These are phyloP conservation scores for Cyclotella kingstonii DNA, from an alignment of 108 stramenopile genomes.

Conservation along the genomic window DNA sequence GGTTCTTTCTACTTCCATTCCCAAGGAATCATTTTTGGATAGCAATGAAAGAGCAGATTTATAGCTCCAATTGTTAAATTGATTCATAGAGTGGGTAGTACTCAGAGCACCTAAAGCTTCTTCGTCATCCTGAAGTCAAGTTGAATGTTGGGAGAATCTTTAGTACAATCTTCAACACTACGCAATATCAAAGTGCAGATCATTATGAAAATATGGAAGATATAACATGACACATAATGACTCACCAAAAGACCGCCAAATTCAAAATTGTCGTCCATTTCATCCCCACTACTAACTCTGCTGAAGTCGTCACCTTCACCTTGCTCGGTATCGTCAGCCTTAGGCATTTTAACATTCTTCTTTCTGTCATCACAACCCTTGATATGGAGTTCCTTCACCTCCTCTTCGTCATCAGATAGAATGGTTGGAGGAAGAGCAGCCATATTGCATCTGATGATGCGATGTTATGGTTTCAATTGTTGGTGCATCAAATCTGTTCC, in stretches of 20 bases:
- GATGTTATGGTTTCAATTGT: too few species aligned
- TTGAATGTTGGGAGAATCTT: not conserved
- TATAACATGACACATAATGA: not conserved
- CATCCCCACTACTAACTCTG: constrained; percentile 40
- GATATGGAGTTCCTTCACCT: not conserved
- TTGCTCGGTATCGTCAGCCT: constrained; percentile 1
- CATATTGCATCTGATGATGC: too few species aligned
- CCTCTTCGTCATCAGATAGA: constrained; percentile 75
- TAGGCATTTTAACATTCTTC: not conserved
- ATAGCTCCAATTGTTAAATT: constrained; percentile 65
- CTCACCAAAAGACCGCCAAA: constrained; percentile 81
- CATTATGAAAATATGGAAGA: constrained; percentile 4
- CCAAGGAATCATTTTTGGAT: constrained; percentile 41
- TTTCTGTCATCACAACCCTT: not conserved
- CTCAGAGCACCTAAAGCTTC: constrained; percentile 44
- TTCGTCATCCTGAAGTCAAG: constrained; percentile 66
- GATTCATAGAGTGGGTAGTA: constrained; percentile 18
- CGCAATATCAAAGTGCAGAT: not conserved
- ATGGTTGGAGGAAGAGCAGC: constrained; percentile 65
- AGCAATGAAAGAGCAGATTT: constrained; percentile 71
- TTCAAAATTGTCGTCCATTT: constrained; percentile 63
- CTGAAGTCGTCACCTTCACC: not conserved
- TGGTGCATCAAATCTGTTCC: too few species aligned
- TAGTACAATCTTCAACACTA: not conserved
- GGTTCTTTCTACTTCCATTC: constrained; percentile 51